These are phyloP conservation scores for Nakaseomyces delphensis DNA, from an alignment of 1,139 yeast species.

Conservation along the genomic window DNA sequence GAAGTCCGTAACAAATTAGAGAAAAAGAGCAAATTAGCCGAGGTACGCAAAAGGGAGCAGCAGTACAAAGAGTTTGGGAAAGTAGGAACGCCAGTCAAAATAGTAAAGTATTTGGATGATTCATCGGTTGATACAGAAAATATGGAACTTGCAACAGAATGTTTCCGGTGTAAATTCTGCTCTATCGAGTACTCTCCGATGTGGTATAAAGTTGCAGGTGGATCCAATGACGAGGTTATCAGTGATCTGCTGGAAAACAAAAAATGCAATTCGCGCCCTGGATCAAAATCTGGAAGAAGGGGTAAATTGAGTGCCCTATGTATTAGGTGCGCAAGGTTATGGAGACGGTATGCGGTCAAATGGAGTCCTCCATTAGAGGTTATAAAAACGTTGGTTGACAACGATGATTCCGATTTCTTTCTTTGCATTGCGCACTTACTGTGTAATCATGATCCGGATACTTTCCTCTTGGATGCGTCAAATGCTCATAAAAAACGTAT, in stretches of 20 bases:
- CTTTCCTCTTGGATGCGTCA: slow-evolving; percentile 14
- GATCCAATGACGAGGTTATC: slow-evolving; percentile 51
- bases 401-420: slow-evolving; percentile 17
- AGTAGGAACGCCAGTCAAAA: slow-evolving; percentile 16
- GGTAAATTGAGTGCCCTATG: slow-evolving; percentile 52
- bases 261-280: slow-evolving; percentile 26
- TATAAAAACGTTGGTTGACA: slow-evolving; percentile 37
- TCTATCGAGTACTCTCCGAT: slow-evolving; percentile 28
- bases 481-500: slow-evolving; percentile 39
- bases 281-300: slow-evolving; percentile 29
- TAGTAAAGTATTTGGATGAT: slow-evolving; percentile 33
- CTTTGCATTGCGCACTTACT: slow-evolving; percentile 16
- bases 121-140: slow-evolving; percentile 33
- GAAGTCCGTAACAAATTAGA: slow-evolving; percentile 67
- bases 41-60: slow-evolving; percentile 9
- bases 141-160: slow-evolving; percentile 14
- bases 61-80: slow-evolving; percentile 8
- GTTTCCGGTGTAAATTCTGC: slow-evolving; percentile 31
- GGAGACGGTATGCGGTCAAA: slow-evolving; percentile 85
- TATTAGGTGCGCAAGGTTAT: slow-evolving; percentile 74
- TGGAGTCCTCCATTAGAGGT: slow-evolving; percentile 82
- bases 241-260: slow-evolving; percentile 15
- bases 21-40: slow-evolving; percentile 48
- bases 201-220: slow-evolving; percentile 42
- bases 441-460: slow-evolving; percentile 16